Evolutionary conservation across 2,329 filamentous ascomycete genomes (phyloP).

Genomic region (Colletotrichum gloeosporioides): DNA sequence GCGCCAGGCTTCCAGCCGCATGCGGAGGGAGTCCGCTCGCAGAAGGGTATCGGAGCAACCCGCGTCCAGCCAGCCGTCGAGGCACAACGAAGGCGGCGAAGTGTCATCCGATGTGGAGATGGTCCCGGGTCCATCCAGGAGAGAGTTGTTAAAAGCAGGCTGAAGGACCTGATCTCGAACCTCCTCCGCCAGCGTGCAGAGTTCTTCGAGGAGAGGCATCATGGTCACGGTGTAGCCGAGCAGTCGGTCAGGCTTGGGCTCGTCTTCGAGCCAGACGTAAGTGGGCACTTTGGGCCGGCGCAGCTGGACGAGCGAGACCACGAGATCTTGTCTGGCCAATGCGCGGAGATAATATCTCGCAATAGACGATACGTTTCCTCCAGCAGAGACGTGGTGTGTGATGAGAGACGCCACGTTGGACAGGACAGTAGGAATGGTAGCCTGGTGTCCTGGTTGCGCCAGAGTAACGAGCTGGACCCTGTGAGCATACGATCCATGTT

Average conservation of each 20-base stretch:
- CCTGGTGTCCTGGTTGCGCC: constrained; percentile 18
- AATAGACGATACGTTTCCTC: constrained; percentile 27
- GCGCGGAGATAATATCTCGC: constrained; percentile 36
- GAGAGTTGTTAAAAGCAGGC: neutral
- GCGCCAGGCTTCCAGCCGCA: constrained; percentile 27
- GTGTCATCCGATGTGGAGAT: neutral
- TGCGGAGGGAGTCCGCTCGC: constrained; percentile 23
- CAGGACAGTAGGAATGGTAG: constrained; percentile 27
- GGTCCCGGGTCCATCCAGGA: neutral
- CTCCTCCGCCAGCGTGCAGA: constrained; percentile 32
- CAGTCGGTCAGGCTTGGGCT: constrained; percentile 31
- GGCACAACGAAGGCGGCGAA: neutral
- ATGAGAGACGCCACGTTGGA: constrained; percentile 29
- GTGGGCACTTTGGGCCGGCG: constrained; percentile 28
- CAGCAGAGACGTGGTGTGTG: constrained; percentile 26
- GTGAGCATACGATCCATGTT: constrained; percentile 3
- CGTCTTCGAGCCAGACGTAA: constrained; percentile 30
- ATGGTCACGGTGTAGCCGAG: constrained; percentile 34
- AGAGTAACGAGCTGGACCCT: constrained; percentile 18
- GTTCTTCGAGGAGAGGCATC: constrained; percentile 33
- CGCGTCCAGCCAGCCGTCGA: neutral
- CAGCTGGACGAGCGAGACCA: constrained; percentile 30
- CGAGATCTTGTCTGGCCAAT: constrained; percentile 34
- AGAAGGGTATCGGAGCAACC: neutral
- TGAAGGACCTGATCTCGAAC: constrained; percentile 18